These are phyloP conservation scores for Crithidia thermophila DNA, from an alignment of 208 protist species.

Conservation along the genomic window DNA sequence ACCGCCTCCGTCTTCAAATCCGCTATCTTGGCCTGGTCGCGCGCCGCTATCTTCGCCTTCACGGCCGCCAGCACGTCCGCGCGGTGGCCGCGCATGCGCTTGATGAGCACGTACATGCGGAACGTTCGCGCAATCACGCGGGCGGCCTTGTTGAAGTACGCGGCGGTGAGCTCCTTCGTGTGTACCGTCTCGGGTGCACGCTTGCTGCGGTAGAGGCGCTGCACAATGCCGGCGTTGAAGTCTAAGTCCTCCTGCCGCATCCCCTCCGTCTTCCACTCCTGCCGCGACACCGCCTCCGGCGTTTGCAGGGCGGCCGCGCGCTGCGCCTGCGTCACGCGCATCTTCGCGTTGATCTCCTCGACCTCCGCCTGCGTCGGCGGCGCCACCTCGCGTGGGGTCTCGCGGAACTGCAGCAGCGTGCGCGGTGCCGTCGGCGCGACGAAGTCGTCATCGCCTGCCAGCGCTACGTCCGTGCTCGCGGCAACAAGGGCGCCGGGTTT, in stretches of 20 bases:
- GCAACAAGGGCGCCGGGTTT: neutral
- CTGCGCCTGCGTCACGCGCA: constrained; percentile 36
- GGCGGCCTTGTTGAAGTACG: constrained; percentile 71
- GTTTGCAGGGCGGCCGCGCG: constrained; percentile 33
- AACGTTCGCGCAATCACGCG: constrained; percentile 76
- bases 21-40: constrained; percentile 43
- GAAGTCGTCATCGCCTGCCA: neutral
- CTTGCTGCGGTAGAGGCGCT: constrained; percentile 65
- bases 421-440: constrained; percentile 5
- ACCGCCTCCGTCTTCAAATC: constrained; percentile 52
- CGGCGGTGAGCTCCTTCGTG: constrained; percentile 48
- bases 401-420: constrained; percentile 62
- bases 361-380: constrained; percentile 56
- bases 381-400: constrained; percentile 29
- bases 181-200: constrained; percentile 39
- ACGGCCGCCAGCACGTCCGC: constrained; percentile 21
- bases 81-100: constrained; percentile 31
- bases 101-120: constrained; percentile 62
- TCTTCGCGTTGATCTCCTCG: constrained; percentile 56
- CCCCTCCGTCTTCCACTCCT: constrained; percentile 74
- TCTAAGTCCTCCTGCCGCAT: constrained; percentile 73
- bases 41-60: constrained; percentile 30
- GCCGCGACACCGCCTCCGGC: constrained; percentile 57
- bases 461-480: neutral
- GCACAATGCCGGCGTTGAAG: constrained; percentile 84